phyloP scores from a whole-genome alignment of 805 yeast species.

The Torulaspora gathmanii region DNA sequence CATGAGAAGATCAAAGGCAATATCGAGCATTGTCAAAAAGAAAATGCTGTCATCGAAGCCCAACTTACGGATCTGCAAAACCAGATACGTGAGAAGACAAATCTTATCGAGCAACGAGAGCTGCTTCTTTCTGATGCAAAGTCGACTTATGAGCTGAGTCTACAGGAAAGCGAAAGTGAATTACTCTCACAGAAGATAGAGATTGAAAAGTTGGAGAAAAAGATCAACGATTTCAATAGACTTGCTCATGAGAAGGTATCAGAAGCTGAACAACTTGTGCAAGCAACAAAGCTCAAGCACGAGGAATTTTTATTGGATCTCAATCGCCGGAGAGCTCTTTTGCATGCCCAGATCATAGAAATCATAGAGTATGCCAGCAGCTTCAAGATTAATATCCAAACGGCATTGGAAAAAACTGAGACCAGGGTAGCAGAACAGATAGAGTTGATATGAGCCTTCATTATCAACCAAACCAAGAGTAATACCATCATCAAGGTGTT shows the following conservation, averaged over 20 bases:
- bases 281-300: conserved; percentile 48
- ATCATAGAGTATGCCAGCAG: conserved; percentile 56
- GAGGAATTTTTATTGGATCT: conserved; percentile 49
- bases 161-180: conserved; percentile 48
- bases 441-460: conserved; percentile 3
- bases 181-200: conserved; percentile 51
- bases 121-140: conserved; percentile 50
- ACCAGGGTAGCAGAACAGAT: conserved; percentile 41
- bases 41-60: conserved; percentile 43
- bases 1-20: conserved; percentile 37
- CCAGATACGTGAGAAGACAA: conserved; percentile 51
- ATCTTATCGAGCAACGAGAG: conserved; percentile 52
- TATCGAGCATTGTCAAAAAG: conserved; percentile 16
- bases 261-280: conserved; percentile 46
- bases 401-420: conserved; percentile 57
- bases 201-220: conserved; percentile 58
- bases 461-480: too few species aligned
- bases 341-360: conserved; percentile 51
- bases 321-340: conserved; percentile 42
- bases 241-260: conserved; percentile 47
- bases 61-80: conserved; percentile 53
- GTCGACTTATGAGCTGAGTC: conserved; percentile 51
- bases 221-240: conserved; percentile 44
- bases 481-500: too few species aligned
- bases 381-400: conserved; percentile 65